A percentile compares a stretch with the other conserved stretches of the same genome.
These are phyloP conservation scores for Colletotrichum sublineola DNA, from an alignment of 2,329 filamentous ascomycete species.

Conservation along the genomic window DNA sequence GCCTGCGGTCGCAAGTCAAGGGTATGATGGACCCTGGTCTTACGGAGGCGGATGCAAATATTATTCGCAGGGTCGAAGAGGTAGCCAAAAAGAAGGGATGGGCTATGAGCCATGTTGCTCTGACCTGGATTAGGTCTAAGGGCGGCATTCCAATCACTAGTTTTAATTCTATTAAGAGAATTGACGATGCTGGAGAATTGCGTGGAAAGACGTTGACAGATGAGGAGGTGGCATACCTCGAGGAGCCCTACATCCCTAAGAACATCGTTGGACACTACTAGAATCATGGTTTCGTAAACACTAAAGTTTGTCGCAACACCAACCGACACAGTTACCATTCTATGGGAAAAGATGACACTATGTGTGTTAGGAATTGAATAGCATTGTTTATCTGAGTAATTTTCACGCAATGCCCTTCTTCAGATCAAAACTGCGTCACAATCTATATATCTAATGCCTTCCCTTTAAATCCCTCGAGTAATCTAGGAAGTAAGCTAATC, in stretches of 20 bases:
- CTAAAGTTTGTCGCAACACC: too few species aligned
- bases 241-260: slow-evolving; percentile 36
- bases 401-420: too few species aligned
- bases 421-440: too few species aligned
- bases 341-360: too few species aligned
- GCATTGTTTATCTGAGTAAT: too few species aligned
- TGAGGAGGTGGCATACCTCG: slow-evolving; percentile 33
- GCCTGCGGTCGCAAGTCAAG: slow-evolving; percentile 11
- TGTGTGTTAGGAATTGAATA: too few species aligned
- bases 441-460: too few species aligned
- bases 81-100: slow-evolving; percentile 36
- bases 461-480: too few species aligned
- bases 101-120: slow-evolving; percentile 40
- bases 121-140: slow-evolving; percentile 35
- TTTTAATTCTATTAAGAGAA: slow-evolving; percentile 32
- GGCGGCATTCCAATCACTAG: slow-evolving; percentile 37
- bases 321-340: too few species aligned
- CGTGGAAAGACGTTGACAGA: slow-evolving; percentile 29
- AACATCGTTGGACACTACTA: slow-evolving; percentile 46
- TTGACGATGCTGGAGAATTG: slow-evolving; percentile 37
- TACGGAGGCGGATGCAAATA: slow-evolving; percentile 23
- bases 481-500: too few species aligned
- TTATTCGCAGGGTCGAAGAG: slow-evolving; percentile 39
- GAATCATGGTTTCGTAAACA: not conserved
- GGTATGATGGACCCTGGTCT: slow-evolving; percentile 1